phyloP scores from a whole-genome alignment of 306 rosid species.

The Vigna radiata region DNA sequence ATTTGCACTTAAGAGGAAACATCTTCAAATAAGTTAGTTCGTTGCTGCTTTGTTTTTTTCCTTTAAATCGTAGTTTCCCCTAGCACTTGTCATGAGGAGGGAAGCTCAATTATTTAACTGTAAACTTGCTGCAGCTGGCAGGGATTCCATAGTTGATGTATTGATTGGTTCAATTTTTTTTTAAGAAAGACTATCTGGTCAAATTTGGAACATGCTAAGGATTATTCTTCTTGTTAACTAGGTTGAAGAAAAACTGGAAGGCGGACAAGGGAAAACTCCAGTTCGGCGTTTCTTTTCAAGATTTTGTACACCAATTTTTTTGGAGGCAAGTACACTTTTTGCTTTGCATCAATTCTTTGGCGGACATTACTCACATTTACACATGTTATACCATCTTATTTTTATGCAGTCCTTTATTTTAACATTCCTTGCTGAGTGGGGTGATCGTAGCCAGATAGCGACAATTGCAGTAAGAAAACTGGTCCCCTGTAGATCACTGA shows the following conservation, averaged over 20 bases:
- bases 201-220: slow-evolving; percentile 40
- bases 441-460: slow-evolving; percentile 99
- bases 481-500: not conserved
- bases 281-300: slow-evolving; percentile 86
- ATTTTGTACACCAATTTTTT: slow-evolving; percentile 95
- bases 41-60: slow-evolving; percentile 12
- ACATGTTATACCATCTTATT: slow-evolving; percentile 15
- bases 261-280: slow-evolving; percentile 90
- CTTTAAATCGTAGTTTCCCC: slow-evolving; percentile 5
- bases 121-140: slow-evolving; percentile 18
- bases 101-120: slow-evolving; percentile 25
- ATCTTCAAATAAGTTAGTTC: slow-evolving; percentile 33
- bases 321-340: slow-evolving; percentile 69
- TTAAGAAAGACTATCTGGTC: not conserved
- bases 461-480: slow-evolving; percentile 89
- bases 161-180: slow-evolving; percentile 20
- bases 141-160: slow-evolving; percentile 23
- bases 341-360: slow-evolving; percentile 21
- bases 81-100: slow-evolving; percentile 9
- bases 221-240: slow-evolving; percentile 43
- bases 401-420: slow-evolving; percentile 81
- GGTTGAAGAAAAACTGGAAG: slow-evolving; percentile 98
- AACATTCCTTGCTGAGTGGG: slow-evolving; percentile 99
- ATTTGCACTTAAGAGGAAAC: not conserved
- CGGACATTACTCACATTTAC: slow-evolving; percentile 31